Evolutionary conservation across 805 yeast genomes (phyloP).

Genomic region (Starmerella floricola): DNA sequence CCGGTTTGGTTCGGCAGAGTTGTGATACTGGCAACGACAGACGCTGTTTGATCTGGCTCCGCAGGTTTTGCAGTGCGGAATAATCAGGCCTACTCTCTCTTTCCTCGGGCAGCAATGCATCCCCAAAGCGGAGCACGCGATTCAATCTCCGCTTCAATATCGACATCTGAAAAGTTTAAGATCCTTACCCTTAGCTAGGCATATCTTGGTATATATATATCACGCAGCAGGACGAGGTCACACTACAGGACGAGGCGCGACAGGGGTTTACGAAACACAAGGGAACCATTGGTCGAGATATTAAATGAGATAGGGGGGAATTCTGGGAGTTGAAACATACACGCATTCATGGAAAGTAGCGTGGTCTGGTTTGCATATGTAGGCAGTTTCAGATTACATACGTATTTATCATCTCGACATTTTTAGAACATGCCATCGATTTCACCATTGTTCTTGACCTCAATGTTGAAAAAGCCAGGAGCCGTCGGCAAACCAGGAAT

Average conservation of each 20-base stretch:
- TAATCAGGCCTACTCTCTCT: conserved; percentile 8
- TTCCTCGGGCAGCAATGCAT: not conserved
- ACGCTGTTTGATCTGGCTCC: conserved; percentile 13
- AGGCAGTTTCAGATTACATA: not conserved
- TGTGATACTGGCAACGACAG: conserved; percentile 12
- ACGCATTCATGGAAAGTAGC: not conserved
- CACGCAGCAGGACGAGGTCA: no score
- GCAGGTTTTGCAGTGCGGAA: conserved; percentile 10
- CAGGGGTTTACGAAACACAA: no score
- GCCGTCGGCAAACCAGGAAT: conserved; percentile 95
- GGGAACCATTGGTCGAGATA: no score
- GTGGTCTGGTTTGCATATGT: not conserved
- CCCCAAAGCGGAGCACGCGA: conserved; percentile 13
- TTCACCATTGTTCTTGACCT: conserved; percentile 78
- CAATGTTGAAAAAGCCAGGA: conserved; percentile 95
- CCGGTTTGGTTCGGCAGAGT: conserved; percentile 14
- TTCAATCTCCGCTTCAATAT: conserved; percentile 13
- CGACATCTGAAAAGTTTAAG: conserved; percentile 5
- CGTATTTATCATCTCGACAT: not conserved
- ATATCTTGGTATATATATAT: no score
- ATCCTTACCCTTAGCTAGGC: not conserved
- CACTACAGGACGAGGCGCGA: no score
- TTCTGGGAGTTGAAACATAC: no score
- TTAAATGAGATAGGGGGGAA: no score
- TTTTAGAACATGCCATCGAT: conserved; percentile 77